These are phyloP conservation scores for Piromyces finnis DNA, from an alignment of 192 early-diverging fungal genomes.

Conservation along the genomic window DNA sequence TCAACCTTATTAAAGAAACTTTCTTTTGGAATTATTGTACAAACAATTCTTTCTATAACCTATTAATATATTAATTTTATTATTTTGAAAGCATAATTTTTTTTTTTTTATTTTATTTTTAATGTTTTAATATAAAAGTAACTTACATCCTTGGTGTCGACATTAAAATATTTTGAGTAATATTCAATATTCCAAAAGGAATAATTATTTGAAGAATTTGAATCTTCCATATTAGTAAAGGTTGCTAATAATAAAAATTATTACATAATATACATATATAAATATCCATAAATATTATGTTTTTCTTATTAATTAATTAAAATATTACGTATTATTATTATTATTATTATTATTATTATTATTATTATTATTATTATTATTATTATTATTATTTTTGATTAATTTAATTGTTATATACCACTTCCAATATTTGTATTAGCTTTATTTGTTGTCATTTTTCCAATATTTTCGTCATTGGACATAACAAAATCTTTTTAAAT, in stretches of 20 bases:
- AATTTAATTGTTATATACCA: neutral
- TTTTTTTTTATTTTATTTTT: no score
- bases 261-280: no score
- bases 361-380: no score
- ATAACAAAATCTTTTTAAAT: neutral
- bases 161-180: constrained; percentile 81
- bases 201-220: constrained; percentile 1
- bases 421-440: neutral
- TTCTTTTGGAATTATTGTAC: constrained; percentile 51
- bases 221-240: neutral
- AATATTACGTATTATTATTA: no score
- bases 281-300: no score
- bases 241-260: no score
- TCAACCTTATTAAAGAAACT: constrained; percentile 65
- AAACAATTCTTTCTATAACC: constrained; percentile 51
- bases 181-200: constrained; percentile 80
- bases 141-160: constrained; percentile 67
- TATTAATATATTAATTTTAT: no score
- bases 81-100: no score
- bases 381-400: neutral
- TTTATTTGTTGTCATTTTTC: neutral
- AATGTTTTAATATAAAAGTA: neutral
- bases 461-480: neutral
- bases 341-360: no score
- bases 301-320: no score